Conservation (phyloP, 805 yeast species). For the Barnettozyma siamensis region DNA sequence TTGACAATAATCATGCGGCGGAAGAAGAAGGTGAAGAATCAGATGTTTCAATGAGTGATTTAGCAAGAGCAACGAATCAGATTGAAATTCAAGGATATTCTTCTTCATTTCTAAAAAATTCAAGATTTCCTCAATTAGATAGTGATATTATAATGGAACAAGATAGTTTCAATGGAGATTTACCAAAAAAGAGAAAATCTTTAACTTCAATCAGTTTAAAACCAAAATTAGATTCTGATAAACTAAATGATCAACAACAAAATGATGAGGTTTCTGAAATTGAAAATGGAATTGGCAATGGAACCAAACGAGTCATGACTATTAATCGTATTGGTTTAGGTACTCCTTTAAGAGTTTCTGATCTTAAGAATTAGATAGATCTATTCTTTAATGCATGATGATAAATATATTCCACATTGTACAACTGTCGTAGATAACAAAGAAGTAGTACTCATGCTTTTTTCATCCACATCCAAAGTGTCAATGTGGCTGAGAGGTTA, state of each 20-base stretch:
- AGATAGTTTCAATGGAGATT: constrained; percentile 13
- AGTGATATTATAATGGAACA: constrained; percentile 12
- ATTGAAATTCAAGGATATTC: constrained; percentile 11
- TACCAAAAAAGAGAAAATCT: constrained; percentile 20
- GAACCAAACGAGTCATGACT: not conserved
- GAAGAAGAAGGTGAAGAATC: constrained; percentile 13
- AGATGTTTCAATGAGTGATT: constrained; percentile 23
- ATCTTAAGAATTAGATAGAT: not conserved
- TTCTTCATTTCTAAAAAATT: constrained; percentile 1
- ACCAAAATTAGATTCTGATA: constrained; percentile 8
- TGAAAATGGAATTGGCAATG: not conserved
- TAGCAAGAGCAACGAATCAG: constrained; percentile 19
- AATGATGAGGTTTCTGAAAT: not conserved
- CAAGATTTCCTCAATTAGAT: not conserved
- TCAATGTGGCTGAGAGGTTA: too few species aligned
- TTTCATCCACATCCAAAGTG: too few species aligned
- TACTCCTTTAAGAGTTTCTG: constrained; percentile 13
- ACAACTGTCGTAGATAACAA: too few species aligned
- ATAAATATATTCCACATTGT: too few species aligned
- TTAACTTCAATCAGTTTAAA: constrained; percentile 21
- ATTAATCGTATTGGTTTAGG: constrained; percentile 8
- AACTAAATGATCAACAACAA: not conserved
- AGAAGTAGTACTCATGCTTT: too few species aligned
- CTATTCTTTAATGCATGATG: too few species aligned
- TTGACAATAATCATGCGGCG: constrained; percentile 8